These are phyloP conservation scores for Wickerhamiella parazyma DNA, from an alignment of 805 yeast genomes.

Conservation along the genomic window DNA sequence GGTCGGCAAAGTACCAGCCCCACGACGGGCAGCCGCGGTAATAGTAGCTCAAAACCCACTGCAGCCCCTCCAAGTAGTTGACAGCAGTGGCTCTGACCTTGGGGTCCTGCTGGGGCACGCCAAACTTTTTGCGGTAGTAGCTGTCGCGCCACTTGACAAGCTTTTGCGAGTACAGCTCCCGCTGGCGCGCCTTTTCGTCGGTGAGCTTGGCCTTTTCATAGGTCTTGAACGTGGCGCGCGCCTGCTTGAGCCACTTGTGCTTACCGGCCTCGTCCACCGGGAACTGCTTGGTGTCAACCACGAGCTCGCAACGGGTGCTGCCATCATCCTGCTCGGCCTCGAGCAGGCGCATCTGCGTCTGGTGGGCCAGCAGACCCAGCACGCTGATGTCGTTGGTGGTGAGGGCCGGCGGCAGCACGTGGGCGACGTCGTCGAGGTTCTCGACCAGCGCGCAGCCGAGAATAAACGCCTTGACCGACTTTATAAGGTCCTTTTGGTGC, in stretches of 20 bases:
- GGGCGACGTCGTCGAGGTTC: constrained; percentile 10
- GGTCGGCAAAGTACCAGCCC: constrained; percentile 96
- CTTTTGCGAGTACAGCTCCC: constrained; percentile 55
- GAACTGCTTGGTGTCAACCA: constrained; percentile 48
- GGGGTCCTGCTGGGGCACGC: constrained; percentile 44
- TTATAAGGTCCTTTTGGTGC: constrained; percentile 55
- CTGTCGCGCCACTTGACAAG: constrained; percentile 70
- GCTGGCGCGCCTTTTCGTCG: constrained; percentile 32
- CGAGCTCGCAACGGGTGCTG: constrained; percentile 7
- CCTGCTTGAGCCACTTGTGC: constrained; percentile 8
- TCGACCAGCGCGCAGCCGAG: constrained; percentile 22
- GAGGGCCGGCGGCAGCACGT: constrained; percentile 18
- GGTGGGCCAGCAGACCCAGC: constrained; percentile 19
- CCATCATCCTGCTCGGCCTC: constrained; percentile 12
- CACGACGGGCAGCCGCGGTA: constrained; percentile 98
- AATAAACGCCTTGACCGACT: constrained; percentile 34
- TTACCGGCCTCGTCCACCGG: constrained; percentile 47
- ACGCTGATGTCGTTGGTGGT: constrained; percentile 16
- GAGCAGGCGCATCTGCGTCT: constrained; percentile 19
- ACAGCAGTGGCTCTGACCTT: constrained; percentile 50
- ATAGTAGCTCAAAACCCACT: constrained; percentile 88
- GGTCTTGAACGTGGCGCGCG: constrained; percentile 26
- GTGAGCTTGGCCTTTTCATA: constrained; percentile 24
- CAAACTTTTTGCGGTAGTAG: constrained; percentile 75
- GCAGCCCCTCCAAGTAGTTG: constrained; percentile 80